A percentile compares a stretch with the other conserved stretches of the same genome.
phyloP scores from a whole-genome alignment of 306 rosid species.

The Cicer pinnatifidum region DNA sequence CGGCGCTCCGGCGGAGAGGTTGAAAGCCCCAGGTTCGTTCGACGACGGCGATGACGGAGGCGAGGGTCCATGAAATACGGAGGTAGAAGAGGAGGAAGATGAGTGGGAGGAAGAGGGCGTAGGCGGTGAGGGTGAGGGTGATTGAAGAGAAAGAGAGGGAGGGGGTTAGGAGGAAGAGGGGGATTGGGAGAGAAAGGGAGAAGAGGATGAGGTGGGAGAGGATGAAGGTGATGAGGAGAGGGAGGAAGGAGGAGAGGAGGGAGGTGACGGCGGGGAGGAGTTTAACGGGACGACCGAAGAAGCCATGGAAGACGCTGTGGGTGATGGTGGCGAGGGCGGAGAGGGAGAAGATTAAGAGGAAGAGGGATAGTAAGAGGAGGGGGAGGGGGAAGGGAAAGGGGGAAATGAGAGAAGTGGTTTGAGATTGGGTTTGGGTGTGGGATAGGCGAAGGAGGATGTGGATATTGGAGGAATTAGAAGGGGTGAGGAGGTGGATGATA shows the following conservation, averaged over 20 bases:
- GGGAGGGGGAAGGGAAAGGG: conserved; percentile 9
- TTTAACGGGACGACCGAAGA: conserved; percentile 79
- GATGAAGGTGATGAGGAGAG: conserved; percentile 47
- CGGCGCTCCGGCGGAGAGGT: conserved; percentile 54
- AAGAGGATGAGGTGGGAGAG: conserved; percentile 41
- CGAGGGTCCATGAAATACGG: conserved; percentile 59
- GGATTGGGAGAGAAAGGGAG: conserved; percentile 8
- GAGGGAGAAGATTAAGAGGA: conserved; percentile 51
- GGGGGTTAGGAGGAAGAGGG: conserved; percentile 24
- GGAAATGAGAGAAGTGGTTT: not conserved
- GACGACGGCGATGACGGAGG: conserved; percentile 50
- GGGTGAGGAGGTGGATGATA: conserved; percentile 22
- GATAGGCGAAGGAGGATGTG: conserved; percentile 37
- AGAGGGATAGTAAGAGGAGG: conserved; percentile 45
- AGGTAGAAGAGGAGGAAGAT: conserved; percentile 45
- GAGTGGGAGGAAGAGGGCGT: not conserved
- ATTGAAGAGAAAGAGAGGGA: conserved; percentile 43
- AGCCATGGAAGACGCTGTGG: conserved; percentile 72
- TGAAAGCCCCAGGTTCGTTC: conserved; percentile 59
- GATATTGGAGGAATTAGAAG: conserved; percentile 38
- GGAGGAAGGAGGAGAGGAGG: conserved; percentile 50
- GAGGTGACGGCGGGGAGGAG: conserved; percentile 60
- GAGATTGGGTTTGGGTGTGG: not conserved
- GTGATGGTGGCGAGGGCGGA: conserved; percentile 64
- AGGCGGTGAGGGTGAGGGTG: conserved; percentile 20